These are phyloP conservation scores for Populus simonii DNA, from an alignment of 345 rosid species.

Conservation along the genomic window DNA sequence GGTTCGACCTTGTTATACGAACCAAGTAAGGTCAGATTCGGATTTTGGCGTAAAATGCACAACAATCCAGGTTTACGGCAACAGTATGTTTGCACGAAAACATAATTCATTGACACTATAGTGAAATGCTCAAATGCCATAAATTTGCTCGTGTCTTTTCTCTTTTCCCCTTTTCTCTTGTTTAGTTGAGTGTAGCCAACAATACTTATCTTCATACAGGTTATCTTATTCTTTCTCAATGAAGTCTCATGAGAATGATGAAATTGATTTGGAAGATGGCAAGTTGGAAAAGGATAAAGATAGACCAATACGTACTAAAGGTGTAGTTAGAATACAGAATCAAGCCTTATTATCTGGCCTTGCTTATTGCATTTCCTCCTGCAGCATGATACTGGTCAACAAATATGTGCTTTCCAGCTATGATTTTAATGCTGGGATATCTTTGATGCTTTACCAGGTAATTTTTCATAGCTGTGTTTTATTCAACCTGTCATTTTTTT, in stretches of 20 bases:
- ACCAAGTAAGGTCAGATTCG: too few species aligned
- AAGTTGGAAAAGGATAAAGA: constrained; percentile 56
- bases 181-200: not conserved
- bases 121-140: not conserved
- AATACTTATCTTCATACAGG: constrained; percentile 31
- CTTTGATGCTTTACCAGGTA: constrained; percentile 96
- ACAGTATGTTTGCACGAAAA: not conserved
- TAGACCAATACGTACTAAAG: constrained; percentile 42
- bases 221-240: constrained; percentile 34
- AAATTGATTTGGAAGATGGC: constrained; percentile 79
- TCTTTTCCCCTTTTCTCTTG: not conserved
- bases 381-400: constrained; percentile 95
- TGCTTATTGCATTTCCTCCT: constrained; percentile 92
- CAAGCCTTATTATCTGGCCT: constrained; percentile 82
- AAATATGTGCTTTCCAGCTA: constrained; percentile 93
- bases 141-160: not conserved
- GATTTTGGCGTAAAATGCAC: too few species aligned
- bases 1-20: too few species aligned
- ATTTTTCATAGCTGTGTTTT: constrained; percentile 4
- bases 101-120: not conserved
- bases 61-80: too few species aligned
- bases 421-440: constrained; percentile 89
- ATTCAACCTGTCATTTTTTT: not conserved
- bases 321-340: constrained; percentile 48
- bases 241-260: constrained; percentile 59